Base-by-base conservation (phyloP, 1,139 yeast genomes). In the Maudiozyma humilis region DNA sequence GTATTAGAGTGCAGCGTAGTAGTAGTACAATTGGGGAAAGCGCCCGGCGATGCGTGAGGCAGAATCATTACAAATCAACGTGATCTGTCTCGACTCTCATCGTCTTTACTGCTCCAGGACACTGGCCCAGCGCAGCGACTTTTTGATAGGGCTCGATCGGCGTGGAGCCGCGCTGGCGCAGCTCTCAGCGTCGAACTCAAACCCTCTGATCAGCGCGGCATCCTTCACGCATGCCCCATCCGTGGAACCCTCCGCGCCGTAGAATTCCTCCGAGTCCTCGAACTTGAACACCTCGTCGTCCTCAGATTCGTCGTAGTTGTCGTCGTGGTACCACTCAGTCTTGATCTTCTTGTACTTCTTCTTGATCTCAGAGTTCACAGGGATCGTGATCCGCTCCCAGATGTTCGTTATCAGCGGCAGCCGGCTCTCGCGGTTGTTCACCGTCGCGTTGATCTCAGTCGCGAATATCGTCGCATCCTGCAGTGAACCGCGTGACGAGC, bases 401-500 rank as follows among this genome's bases (percentile, higher is more conserved):
- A 48, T 45, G 29, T 44, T 47, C 13, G 47, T 39, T 13, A 51
- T 50, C 1, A 36, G 14, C 5, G 84, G 84, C 44, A 82, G 73
- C 8, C 82, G 84, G 48, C 73, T 77, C 48, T 80, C 71, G 49
- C 76, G 76, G 18, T 44, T 44, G 13, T 47, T 45, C 3, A 49
- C 33, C 32, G 76, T 70, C 0, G 86, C 74, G 57, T 82, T 82
- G 40, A 82, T 70, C 58, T 82, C 89, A 1, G 89, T 82, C 2
- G 87, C 91, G 61, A 76, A 82, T 51, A 75, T 76, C 3, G 89
- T 82, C 6, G 89, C 89, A 56, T 82, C 89, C 50, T 73, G 75
- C 17, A 79, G 56, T 44, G 71, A 70, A 0, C 88, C 88, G 20
- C 80, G 78, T 58, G 81, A 76, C 2, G 88, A 75, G 50, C 80